These are phyloP conservation scores for Diaporthe sp. DNA, from an alignment of 2,329 filamentous ascomycete species.

Conservation along the genomic window DNA sequence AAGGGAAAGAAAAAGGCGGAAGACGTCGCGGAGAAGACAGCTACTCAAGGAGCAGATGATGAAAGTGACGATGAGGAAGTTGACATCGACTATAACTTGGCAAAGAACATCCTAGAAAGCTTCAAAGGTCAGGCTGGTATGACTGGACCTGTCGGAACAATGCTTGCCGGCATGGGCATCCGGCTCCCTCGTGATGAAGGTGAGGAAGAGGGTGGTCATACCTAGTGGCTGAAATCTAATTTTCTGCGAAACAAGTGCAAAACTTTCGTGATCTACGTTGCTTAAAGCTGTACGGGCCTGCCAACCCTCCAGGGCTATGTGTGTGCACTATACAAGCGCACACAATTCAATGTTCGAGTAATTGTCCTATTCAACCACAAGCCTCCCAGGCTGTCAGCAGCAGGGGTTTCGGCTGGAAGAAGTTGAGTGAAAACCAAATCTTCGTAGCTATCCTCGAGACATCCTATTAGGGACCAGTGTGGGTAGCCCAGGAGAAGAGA, in stretches of 20 bases:
- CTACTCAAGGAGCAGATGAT: conserved; percentile 55
- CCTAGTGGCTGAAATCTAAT: neutral
- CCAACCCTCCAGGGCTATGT: no score
- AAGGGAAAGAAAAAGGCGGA: conserved; percentile 41
- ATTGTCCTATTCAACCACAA: neutral
- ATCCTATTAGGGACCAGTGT: no score
- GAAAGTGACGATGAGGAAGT: conserved; percentile 70
- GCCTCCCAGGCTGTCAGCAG: neutral
- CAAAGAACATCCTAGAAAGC: conserved; percentile 90
- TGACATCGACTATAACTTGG: conserved; percentile 87
- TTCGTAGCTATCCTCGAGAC: no score
- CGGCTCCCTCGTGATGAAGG: conserved; percentile 84
- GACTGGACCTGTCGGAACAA: conserved; percentile 87
- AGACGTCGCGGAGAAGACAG: conserved; percentile 28
- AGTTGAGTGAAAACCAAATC: neutral
- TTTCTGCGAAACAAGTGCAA: neutral
- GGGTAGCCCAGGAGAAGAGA: no score
- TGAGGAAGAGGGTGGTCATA: conserved; percentile 53
- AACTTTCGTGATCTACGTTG: neutral
- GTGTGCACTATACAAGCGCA: no score
- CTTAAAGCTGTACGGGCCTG: neutral
- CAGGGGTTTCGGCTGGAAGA: no score
- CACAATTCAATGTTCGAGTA: no score
- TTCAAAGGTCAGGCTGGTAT: conserved; percentile 91
- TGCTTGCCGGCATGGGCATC: conserved; percentile 89